Base-by-base conservation (phyloP, 176 grass and related monocot species). In the Cenchrus purpureus region DNA sequence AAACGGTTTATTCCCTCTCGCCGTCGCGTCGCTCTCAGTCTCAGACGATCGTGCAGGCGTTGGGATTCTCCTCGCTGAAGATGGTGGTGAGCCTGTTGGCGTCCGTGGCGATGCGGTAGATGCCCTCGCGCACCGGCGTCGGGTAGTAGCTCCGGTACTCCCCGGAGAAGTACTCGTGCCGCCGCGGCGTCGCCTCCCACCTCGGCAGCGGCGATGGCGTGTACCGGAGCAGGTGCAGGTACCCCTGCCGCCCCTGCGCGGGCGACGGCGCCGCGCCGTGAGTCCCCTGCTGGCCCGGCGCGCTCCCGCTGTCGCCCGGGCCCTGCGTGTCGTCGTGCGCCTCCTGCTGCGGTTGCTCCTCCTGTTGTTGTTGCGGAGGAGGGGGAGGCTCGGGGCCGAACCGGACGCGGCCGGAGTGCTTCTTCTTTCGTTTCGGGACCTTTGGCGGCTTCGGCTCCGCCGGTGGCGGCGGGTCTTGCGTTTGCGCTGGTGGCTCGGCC, bases 51-150 rank as follows among this genome's bases (percentile, higher is more conserved):
- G 73, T 83, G 82, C 97, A 99, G 40, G 97, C 93, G 87, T 99
- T 96, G 13, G 97, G 97, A 74, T 99, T 99, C 90, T 99, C 97
- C 90, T 99, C 91, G 80, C 97, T 99, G 86, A 99, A 99, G 86
- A 99, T 99, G 69, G 91, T 92, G 68, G 93, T 96, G 25, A 99
- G 82, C 45, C 97, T 73, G 86, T 99, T 96, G 50, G 90, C 91
- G 66, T 99, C 97, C 12, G 97, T 94, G 84, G 97, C 94, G 53
- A 99, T 89, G 46, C 90, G 83, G 93, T 99, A 99, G 88, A 99
- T 99, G 17, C 91, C 97, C 82, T 96, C 97, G 17, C 97, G 88
- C 25, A 99, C 94, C 16, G 97, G 97, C 56, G 97, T 99, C 34
- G 97, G 94, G 81, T 99, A 99, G 87, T 82, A 96, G 78, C 79